phyloP scores from a whole-genome alignment of 2,329 filamentous ascomycete genomes.

The Ascochyta clinopodiicola region DNA sequence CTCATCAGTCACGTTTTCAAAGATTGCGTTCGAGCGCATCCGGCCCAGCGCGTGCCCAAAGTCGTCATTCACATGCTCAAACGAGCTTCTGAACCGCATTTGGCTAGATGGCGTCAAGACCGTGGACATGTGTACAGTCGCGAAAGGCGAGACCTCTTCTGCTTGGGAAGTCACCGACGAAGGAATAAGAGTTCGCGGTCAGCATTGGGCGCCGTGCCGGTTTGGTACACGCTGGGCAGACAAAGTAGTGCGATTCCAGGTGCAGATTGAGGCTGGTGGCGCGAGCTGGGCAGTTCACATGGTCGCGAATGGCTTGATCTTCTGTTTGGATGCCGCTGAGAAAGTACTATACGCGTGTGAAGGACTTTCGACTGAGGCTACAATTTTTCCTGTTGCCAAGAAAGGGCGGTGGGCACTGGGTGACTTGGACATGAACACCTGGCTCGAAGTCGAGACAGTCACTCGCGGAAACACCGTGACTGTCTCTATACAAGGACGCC shows the following conservation, averaged over 20 bases:
- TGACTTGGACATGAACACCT: neutral
- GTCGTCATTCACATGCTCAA: slow-evolving; percentile 10
- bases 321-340: slow-evolving; percentile 11
- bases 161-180: slow-evolving; percentile 14
- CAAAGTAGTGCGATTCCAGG: slow-evolving; percentile 11
- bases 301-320: slow-evolving; percentile 19
- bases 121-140: slow-evolving; percentile 16
- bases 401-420: slow-evolving; percentile 12
- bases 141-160: slow-evolving; percentile 8
- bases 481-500: slow-evolving; percentile 3
- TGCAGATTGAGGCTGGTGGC: slow-evolving; percentile 3
- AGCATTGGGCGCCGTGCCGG: slow-evolving; percentile 20
- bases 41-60: neutral
- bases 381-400: slow-evolving; percentile 11
- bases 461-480: neutral
- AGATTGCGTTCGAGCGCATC: slow-evolving; percentile 10
- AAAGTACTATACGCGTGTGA: slow-evolving; percentile 10
- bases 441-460: slow-evolving; percentile 9
- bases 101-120: slow-evolving; percentile 15
- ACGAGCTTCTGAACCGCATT: slow-evolving; percentile 8
- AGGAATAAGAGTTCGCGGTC: slow-evolving; percentile 11
- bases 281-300: slow-evolving; percentile 20
- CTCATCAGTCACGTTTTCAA: slow-evolving; percentile 7
- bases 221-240: slow-evolving; percentile 14
- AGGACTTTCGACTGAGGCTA: slow-evolving; percentile 12